Conservation (phyloP, 2,329 filamentous ascomycete genomes). For the Myriangium duriaei region DNA sequence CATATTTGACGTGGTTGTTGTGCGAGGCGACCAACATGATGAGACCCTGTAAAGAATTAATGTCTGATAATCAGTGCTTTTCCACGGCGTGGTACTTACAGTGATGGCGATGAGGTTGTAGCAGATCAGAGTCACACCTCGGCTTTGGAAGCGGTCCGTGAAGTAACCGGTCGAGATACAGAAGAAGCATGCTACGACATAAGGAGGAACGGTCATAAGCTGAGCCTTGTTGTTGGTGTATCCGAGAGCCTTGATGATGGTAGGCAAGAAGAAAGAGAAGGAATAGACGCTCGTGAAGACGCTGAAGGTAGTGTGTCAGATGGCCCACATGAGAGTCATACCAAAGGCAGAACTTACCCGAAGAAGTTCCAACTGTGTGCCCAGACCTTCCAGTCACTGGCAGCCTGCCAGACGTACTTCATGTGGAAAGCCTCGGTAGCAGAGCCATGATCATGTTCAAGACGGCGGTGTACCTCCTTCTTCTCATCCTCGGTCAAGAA, state of each 20-base stretch:
- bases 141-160: constrained; percentile 21
- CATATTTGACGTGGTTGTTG: constrained; percentile 25
- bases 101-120: constrained; percentile 12
- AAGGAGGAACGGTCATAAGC: constrained; percentile 28
- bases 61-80: too few species aligned
- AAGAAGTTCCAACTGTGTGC: constrained; percentile 30
- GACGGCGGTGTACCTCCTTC: constrained; percentile 31
- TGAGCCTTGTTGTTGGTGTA: constrained; percentile 42
- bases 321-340: constrained; percentile 12
- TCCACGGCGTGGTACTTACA: too few species aligned
- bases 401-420: constrained; percentile 26
- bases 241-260: constrained; percentile 52
- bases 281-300: constrained; percentile 17
- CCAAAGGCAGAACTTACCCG: too few species aligned
- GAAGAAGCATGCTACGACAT: constrained; percentile 23
- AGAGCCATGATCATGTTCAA: constrained; percentile 18
- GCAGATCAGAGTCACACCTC: constrained; percentile 14
- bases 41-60: too few species aligned
- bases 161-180: constrained; percentile 19
- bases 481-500: constrained; percentile 40
- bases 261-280: constrained; percentile 20
- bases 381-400: constrained; percentile 32
- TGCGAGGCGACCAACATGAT: constrained; percentile 25
- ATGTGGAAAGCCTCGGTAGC: constrained; percentile 26
- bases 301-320: constrained; percentile 2